Base-by-base conservation (phyloP, 305 asterid species). In the Fraxinus sp. region DNA sequence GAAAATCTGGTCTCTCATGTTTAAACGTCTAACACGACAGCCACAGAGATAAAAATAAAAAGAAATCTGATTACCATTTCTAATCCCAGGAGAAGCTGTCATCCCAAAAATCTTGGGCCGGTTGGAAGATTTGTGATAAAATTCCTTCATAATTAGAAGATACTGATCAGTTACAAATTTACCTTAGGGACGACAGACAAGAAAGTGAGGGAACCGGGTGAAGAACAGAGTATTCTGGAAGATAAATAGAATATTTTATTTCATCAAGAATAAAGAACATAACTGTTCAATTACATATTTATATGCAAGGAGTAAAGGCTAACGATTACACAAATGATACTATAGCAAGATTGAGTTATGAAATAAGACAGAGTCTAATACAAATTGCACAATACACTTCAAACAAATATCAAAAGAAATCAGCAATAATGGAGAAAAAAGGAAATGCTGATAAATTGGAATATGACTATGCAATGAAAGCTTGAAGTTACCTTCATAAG, bases 41-140 rank as follows among this genome's bases (percentile, higher is more conserved):
- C 35, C 22, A 43, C 64, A 59, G 41, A 30, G 41, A 78, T 41
- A 24, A 32, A 36, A 62, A 66, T 33, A 11, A 77, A 76, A 20
- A 8, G 36, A 71, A 8, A 14, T 35, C 18, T 32, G 68, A 37
- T 85, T 85, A 94, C 98, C 93, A 87, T 91, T 92, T 88, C 91
- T 86, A 77, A 84, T 82, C 80, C 86, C 87, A 0, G 92, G 92
- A 20, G 95, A 86, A 46, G 97, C 90, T 68, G 95, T 91, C 97
- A 93, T 93, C 72, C 99, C 98, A 79, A 96, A 91, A 77, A 94
- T 84, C 90, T 87, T 96, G 16, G 97, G 97, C 84, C 85, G 89
- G 68, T 62, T 77, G 14, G 78, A 18, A 68, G 89, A 86, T 35
- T 75, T 88, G 73, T 86, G 92, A 86, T 94, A 94, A 89, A 91